Evolutionary conservation across 345 rosid genomes (phyloP), one percentile per base, ranked within the genome.

Genomic region (Murraya paniculata): DNA sequence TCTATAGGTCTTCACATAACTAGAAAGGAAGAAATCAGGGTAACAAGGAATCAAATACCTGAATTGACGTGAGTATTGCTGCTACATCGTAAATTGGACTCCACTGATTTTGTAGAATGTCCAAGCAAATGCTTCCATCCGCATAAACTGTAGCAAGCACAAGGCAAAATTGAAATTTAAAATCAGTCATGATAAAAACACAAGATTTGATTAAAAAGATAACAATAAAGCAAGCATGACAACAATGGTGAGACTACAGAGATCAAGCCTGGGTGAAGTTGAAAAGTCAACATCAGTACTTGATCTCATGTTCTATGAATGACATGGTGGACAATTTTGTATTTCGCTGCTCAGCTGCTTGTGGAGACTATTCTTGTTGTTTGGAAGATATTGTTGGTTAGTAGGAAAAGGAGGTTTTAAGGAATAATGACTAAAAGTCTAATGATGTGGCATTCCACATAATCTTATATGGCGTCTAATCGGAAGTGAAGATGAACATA

Each of bases 31-130:
- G 21, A 25, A 76, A n/a, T 18, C 4, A 41, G 27, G 39, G 41
- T 9, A n/a, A 68, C 24, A 56, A 33, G 71, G 9, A 57, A 38
- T 1, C 7, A 0, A 13, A 59, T 78, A 92, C 97, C 97, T 92
- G 97, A 78, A 92, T 89, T 48, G 97, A 92, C 25, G 97, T 92
- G 58, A 92, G 91, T 61, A 92, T 92, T 27, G 97, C 97, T 25
- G 97, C 97, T 4, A 90, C 97, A 75, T 92, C 97, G 68, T 92
- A 92, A 48, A 92, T 92, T 1, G 97, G 97, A 83, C 92, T 87
- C 97, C 97, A 92, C 81, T 92, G 97, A 77, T 92, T 92, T 81
- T 92, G 97, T 76, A 92, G 90, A 78, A 92, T 92, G 82, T 92
- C 97, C 86, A 92, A 87, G 73, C 97, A 92, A 71, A 92, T 92